These are phyloP conservation scores for Crotalaria pallida DNA, from an alignment of 306 rosid genomes.

Conservation along the genomic window DNA sequence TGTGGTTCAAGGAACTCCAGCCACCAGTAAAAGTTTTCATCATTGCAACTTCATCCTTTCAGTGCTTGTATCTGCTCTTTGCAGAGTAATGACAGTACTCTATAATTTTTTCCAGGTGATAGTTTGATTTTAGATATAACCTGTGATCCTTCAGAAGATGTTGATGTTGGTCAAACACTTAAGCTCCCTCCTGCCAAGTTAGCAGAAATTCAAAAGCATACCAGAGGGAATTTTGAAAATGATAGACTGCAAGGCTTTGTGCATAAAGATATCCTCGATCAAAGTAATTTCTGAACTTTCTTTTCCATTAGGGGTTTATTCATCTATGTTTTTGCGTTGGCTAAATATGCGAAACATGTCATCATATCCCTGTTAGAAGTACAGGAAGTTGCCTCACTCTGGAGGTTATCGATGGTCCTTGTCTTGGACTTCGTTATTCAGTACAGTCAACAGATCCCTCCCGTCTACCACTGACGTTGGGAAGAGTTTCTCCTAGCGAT, in stretches of 20 bases:
- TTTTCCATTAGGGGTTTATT: background rate
- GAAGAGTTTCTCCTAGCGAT: conserved; percentile 86
- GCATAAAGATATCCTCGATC: conserved; percentile 37
- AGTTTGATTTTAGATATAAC: conserved; percentile 46
- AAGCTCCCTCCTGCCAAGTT: conserved; percentile 36
- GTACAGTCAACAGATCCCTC: conserved; percentile 51
- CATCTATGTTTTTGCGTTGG: conserved; percentile 18
- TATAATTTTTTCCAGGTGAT: conserved; percentile 19
- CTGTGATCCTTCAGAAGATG: conserved; percentile 40
- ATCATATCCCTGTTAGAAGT: conserved; percentile 73
- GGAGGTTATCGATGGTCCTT: conserved; percentile 94
- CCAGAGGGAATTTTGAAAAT: conserved; percentile 28
- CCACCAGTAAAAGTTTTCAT: no score
- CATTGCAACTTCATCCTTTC: no score
- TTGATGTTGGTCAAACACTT: conserved; percentile 59
- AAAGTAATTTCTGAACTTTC: conserved; percentile 68
- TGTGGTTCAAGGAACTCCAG: background rate
- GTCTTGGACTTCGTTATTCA: conserved; percentile 51
- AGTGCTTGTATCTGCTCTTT: no score
- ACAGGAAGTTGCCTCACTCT: conserved; percentile 92
- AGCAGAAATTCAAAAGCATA: conserved; percentile 42
- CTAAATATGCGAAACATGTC: conserved; percentile 41
- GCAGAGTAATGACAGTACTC: no score
- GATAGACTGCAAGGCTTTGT: conserved; percentile 39
- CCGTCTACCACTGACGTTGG: conserved; percentile 65